Evolutionary conservation across 164 flowering plant species (phyloP), one percentile per base, ranked within the genome.

Genomic region (Vitis riparia): DNA sequence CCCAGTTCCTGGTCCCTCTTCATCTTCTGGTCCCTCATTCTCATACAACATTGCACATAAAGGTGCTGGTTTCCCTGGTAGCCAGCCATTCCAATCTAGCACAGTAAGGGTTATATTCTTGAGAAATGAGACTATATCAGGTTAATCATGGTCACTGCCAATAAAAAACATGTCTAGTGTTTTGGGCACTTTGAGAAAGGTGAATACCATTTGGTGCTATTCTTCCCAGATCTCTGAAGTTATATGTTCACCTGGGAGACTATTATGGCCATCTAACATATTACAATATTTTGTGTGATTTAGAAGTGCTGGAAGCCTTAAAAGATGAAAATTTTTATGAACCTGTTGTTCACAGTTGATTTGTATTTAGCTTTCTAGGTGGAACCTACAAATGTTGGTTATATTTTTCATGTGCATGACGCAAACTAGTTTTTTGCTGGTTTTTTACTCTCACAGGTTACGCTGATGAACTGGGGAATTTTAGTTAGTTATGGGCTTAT

Each of bases 21-120:
- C 76, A 63, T 68, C 71, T 50, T 55, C 79, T 69, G 72, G 75
- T 5, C 75, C 83, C 2, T 79, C 76, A 66, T 79, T 77, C 61
- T 75, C 84, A 11, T 79, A 81, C 73, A 73, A 70, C n/a, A 69
- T 56, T 55, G 51, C 78, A 44, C 71, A 77, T 63, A 68, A 72
- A 62, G 76, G 69, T 57, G 65, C 59, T 66, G 75, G 71, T 52
- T 68, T 78, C 17, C 30, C 68, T 57, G 65, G 68, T 68, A 60
- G 66, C 69, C 80, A 76, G 66, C 78, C 74, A 44, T 71, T 68
- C 59, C 78, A 65, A 15, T 58, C 75, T 61, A 68, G 55, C 70
- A 71, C 60, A 66, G 80, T 82, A 74, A 74, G 74, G n/a, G 51
- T 66, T 51, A 30, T 67, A 19, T 64, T 63, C 52, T 50, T 67